Conservation (phyloP, 2,329 filamentous ascomycete genomes). For the Penicillium olsonii region DNA sequence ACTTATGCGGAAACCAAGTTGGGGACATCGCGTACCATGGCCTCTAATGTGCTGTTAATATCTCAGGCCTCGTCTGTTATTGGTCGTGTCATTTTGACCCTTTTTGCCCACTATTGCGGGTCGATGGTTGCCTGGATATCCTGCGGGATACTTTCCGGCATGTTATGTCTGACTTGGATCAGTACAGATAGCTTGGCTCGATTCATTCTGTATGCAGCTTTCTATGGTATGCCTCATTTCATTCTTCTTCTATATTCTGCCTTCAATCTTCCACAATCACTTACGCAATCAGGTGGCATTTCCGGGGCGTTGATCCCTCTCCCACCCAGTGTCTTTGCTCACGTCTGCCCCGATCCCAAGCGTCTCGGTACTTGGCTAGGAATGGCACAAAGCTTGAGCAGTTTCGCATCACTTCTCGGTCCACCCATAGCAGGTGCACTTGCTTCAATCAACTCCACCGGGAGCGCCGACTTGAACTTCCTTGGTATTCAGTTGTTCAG, state of each 20-base stretch:
- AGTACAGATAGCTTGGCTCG: slow-evolving; percentile 49
- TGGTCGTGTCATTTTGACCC: slow-evolving; percentile 57
- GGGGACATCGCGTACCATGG: slow-evolving; percentile 36
- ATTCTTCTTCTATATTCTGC: background rate
- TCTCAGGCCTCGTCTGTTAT: slow-evolving; percentile 60
- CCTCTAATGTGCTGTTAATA: slow-evolving; percentile 62
- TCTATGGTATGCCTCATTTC: slow-evolving; percentile 57
- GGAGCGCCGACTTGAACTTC: slow-evolving; percentile 33
- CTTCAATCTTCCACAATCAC: background rate
- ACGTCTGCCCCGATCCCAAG: slow-evolving; percentile 49
- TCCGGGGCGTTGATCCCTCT: slow-evolving; percentile 63
- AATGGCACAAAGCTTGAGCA: slow-evolving; percentile 52
- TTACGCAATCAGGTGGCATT: slow-evolving; percentile 46
- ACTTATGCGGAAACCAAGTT: slow-evolving; percentile 35
- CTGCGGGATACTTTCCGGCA: slow-evolving; percentile 38
- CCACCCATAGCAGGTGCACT: slow-evolving; percentile 52
- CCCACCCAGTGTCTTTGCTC: slow-evolving; percentile 60
- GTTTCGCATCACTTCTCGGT: slow-evolving; percentile 50
- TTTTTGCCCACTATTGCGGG: slow-evolving; percentile 57
- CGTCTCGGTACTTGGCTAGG: slow-evolving; percentile 52
- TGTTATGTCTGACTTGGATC: slow-evolving; percentile 56
- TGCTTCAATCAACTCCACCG: slow-evolving; percentile 38
- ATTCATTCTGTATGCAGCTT: slow-evolving; percentile 60
- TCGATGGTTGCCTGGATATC: slow-evolving; percentile 59
- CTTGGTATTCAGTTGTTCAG: slow-evolving; percentile 50